Evolutionary conservation across 345 rosid genomes (phyloP), one percentile per base, ranked within the genome.

Genomic region (Syzygium aqueum): DNA sequence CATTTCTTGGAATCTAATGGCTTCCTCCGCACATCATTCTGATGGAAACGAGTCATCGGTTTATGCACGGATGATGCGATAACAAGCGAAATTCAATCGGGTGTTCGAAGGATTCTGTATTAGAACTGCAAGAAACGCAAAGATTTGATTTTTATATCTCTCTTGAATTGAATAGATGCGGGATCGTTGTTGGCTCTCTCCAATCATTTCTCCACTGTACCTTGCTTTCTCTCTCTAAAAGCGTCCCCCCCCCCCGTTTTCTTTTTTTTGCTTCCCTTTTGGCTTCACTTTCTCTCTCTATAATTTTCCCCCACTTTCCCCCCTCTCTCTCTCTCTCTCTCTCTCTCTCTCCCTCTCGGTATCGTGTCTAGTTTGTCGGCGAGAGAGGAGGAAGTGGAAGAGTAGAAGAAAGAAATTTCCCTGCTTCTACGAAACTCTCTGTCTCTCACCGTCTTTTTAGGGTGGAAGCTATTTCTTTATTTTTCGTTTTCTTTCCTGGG

Each of bases 321-420:
- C 53, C 17, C 21, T 53, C 51, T 43, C 77, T 21, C 63, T 52
- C 77, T 21, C 63, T 52, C 54, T 52, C 33, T 65, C 7, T 15
- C 77, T 51, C 61, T 30, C 8, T 11, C 5, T 46, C 37, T 54
- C 28, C 27, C 23, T 50, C 50, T 77, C 49, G 77, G 43, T 53
- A 40, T 54, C 67, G 43, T 61, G 77, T 89, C 94, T 91, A 59
- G 93, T 93, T 93, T 94, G 90, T 93, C 97, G 95, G 97, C 95
- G 95, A 93, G 91, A 87, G 95, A 87, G 89, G 49, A 95, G 96
- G 94, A 95, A 92, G 98, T 91, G 92, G 96, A 95, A 86, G 98
- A 94, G 98, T 96, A 88, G 87, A 95, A 94, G 97, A 91, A 94
- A 96, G 89, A 92, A 90, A 94, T 90, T 86, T 87, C 94, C 91